Base-by-base conservation (phyloP, 257 asterid species). In the Avicennia marina region DNA sequence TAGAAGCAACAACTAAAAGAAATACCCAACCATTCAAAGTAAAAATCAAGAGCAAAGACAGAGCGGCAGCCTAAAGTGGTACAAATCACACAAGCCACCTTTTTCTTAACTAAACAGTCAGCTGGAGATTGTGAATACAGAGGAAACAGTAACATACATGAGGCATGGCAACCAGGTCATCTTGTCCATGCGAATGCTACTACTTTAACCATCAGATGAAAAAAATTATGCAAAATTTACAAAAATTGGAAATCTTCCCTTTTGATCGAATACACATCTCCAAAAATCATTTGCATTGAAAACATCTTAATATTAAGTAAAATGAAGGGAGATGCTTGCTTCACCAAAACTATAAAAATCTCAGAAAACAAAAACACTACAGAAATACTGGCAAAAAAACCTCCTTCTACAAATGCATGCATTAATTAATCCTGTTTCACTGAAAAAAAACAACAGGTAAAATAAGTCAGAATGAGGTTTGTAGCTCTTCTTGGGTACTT, bases 381-480 rank as follows among this genome's bases (percentile, higher is more conserved):
- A 57, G 56, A 33, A 2, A 15, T 5, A 19, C 19, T 33, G 36
- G 40, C 8, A 29, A 29, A 2, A 21, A n/a, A n/a, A n/a, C n/a
- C n/a, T n/a, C n/a, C n/a, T n/a, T n/a, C n/a, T n/a, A n/a, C n/a
- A n/a, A n/a, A n/a, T n/a, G n/a, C n/a, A n/a, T n/a, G n/a, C n/a
- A n/a, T n/a, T n/a, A n/a, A n/a, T n/a, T 11, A 34, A 18, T 41
- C 55, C 41, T 22, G 39, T 39, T 65, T 25, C 56, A 49, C n/a
- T 24, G 5, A 53, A 24, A 18, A 29, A 58, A 9, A 16, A n/a
- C n/a, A 12, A 44, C n/a, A 2, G 24, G 34, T 18, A 46, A 13
- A 8, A 25, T 31, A 26, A 48, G n/a, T 15, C 15, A 26, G 9
- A 53, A 44, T 15, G 5, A n/a, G 11, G 38, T 25, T 7, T 11